These are phyloP conservation scores for Tephrocybe sp. DNA, from an alignment of 768 basidiomycete genomes.

Conservation along the genomic window DNA sequence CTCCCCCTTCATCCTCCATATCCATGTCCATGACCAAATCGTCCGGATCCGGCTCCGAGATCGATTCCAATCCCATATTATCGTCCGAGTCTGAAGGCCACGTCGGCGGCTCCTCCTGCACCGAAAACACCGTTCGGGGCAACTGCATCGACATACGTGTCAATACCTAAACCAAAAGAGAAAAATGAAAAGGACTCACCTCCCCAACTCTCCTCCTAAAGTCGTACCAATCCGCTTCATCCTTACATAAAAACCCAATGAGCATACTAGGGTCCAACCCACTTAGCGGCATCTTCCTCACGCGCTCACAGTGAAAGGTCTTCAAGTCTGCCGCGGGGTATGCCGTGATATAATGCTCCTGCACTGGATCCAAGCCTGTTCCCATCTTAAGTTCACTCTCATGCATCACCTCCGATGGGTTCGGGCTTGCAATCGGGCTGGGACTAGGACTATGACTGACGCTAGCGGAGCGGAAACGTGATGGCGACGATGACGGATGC, in stretches of 20 bases:
- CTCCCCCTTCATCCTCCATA: constrained; percentile 29
- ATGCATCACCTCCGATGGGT: constrained; percentile 22
- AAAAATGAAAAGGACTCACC: constrained; percentile 42
- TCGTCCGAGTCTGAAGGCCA: constrained; percentile 82
- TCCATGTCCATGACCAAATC: constrained; percentile 37
- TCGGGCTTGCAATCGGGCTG: too few relatives aligned
- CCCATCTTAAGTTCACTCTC: constrained; percentile 14
- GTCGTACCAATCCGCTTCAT: constrained; percentile 86
- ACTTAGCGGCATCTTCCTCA: constrained; percentile 91
- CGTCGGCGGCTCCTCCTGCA: constrained; percentile 84
- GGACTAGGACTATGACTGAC: constrained; percentile 20
- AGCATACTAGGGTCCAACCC: constrained; percentile 97
- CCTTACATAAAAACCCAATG: constrained; percentile 84
- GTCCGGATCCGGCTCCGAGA: constrained; percentile 76
- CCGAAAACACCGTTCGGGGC: constrained; percentile 75
- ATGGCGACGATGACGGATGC: not conserved
- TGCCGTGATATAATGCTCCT: constrained; percentile 68
- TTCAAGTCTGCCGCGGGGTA: constrained; percentile 74
- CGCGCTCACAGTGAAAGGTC: constrained; percentile 96
- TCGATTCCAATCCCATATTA: constrained; percentile 75
- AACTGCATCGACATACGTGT: constrained; percentile 31
- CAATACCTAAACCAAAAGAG: not conserved
- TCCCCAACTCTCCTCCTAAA: constrained; percentile 69
- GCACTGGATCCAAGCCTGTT: constrained; percentile 41
- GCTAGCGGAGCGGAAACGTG: constrained; percentile 23